These are phyloP conservation scores for Lachancea sp. DNA, from an alignment of 805 yeast genomes.

Conservation along the genomic window DNA sequence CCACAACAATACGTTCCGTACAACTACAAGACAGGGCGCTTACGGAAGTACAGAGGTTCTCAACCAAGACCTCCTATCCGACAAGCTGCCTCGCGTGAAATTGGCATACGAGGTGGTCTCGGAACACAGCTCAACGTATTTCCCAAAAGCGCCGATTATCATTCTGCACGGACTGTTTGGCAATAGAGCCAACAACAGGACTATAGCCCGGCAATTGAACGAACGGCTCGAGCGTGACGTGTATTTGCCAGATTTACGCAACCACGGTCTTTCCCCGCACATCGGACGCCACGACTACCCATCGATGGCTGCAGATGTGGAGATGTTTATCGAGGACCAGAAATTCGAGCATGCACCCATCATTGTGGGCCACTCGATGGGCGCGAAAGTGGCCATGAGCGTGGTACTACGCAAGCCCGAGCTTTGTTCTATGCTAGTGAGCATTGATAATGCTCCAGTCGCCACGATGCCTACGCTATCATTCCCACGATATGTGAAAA, in stretches of 20 bases:
- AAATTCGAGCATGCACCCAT: conserved; percentile 39
- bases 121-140: conserved; percentile 23
- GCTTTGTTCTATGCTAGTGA: conserved; percentile 52
- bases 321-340: conserved; percentile 50
- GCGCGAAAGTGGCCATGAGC: conserved; percentile 93
- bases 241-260: conserved; percentile 71
- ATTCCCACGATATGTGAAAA: conserved; percentile 63
- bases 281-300: conserved; percentile 65
- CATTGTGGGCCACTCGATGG: conserved; percentile 82
- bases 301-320: conserved; percentile 81
- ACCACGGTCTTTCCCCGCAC: conserved; percentile 92
- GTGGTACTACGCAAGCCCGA: conserved; percentile 63
- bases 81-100: conserved; percentile 45
- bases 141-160: conserved; percentile 52
- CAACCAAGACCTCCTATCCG: conserved; percentile 24
- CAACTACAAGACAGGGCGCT: conserved; percentile 21
- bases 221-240: conserved; percentile 47
- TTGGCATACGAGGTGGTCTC: conserved; percentile 48
- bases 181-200: conserved; percentile 67
- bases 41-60: conserved; percentile 25
- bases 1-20: conserved; percentile 23
- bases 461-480: conserved; percentile 49
- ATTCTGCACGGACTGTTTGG: conserved; percentile 91
- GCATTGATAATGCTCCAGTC: conserved; percentile 90
- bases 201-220: conserved; percentile 61